Evolutionary conservation across 1,139 yeast species (phyloP).

Genomic region (Candida tropicalis): DNA sequence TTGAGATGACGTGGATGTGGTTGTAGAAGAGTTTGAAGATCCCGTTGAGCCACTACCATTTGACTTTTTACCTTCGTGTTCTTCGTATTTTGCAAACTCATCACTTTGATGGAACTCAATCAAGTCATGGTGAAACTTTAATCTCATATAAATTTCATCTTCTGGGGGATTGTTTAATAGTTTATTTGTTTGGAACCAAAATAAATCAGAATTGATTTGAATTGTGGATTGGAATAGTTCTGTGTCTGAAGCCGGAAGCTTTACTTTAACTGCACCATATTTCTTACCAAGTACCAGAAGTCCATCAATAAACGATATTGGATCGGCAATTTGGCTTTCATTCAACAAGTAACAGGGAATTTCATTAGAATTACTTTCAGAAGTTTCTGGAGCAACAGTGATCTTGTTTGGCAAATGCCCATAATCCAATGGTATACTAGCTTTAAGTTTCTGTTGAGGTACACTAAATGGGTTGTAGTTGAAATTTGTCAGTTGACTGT

Average conservation of each 20-base stretch:
- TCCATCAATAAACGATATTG: conserved; percentile 52
- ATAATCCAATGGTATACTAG: conserved; percentile 40
- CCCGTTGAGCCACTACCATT: background rate
- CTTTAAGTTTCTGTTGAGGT: conserved; percentile 46
- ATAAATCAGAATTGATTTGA: conserved; percentile 18
- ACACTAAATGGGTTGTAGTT: conserved; percentile 45
- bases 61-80: conserved; percentile 1
- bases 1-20: conserved; percentile 5
- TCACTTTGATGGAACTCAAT: conserved; percentile 20
- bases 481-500: conserved; percentile 33
- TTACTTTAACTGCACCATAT: conserved; percentile 75
- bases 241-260: conserved; percentile 48
- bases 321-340: conserved; percentile 47
- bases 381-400: conserved; percentile 12
- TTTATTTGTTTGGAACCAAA: conserved; percentile 19
- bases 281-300: conserved; percentile 45
- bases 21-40: background rate
- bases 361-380: conserved; percentile 19
- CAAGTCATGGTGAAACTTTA: conserved; percentile 34
- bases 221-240: conserved; percentile 24
- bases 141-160: conserved; percentile 33
- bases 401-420: conserved; percentile 34
- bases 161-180: conserved; percentile 28
- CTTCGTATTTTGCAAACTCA: conserved; percentile 13
- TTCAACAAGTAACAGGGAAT: conserved; percentile 55